Evolutionary conservation across 2,329 filamentous ascomycete species (phyloP).

Genomic region (Berkeleyomyces rouxiae): DNA sequence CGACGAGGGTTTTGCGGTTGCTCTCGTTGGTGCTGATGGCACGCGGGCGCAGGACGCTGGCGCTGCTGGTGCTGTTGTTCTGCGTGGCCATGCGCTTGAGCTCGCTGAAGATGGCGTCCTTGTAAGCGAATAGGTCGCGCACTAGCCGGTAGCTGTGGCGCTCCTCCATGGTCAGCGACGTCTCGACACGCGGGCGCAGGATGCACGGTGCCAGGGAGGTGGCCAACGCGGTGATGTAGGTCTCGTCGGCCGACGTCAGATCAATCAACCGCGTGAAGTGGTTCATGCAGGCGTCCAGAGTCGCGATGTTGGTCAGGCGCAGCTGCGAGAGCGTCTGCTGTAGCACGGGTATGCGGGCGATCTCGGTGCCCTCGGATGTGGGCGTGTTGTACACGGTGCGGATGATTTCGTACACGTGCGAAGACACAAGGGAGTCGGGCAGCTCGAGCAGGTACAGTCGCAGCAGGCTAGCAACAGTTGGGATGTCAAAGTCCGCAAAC

Average conservation of each 20-base stretch:
- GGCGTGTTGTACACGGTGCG: constrained; percentile 89
- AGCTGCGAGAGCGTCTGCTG: constrained; percentile 93
- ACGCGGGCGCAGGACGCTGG: constrained; percentile 45
- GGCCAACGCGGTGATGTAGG: constrained; percentile 61
- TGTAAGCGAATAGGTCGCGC: constrained; percentile 81
- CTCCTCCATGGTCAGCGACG: constrained; percentile 85
- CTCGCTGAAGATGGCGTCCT: constrained; percentile 88
- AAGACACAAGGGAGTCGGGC: constrained; percentile 94
- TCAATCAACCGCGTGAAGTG: constrained; percentile 96
- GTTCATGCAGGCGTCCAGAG: constrained; percentile 94
- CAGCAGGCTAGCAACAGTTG: constrained; percentile 78
- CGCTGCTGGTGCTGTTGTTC: constrained; percentile 40
- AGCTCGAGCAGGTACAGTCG: constrained; percentile 92
- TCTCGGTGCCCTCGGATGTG: constrained; percentile 56
- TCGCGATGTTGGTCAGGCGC: constrained; percentile 91
- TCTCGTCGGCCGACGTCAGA: constrained; percentile 85
- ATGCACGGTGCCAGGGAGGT: constrained; percentile 67
- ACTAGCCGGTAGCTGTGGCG: constrained; percentile 82
- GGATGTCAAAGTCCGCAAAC: constrained; percentile 79
- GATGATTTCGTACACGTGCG: constrained; percentile 96
- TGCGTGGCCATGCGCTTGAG: constrained; percentile 75
- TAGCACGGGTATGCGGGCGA: constrained; percentile 70
- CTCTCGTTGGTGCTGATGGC: constrained; percentile 92
- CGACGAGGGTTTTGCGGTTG: constrained; percentile 83
- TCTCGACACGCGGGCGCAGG: constrained; percentile 72